Percentiles rank a stretch among this genome's conserved stretches.
Evolutionary conservation across 192 early-diverging fungal species (phyloP).

Genomic region (Phlyctochytrium planicorne): DNA sequence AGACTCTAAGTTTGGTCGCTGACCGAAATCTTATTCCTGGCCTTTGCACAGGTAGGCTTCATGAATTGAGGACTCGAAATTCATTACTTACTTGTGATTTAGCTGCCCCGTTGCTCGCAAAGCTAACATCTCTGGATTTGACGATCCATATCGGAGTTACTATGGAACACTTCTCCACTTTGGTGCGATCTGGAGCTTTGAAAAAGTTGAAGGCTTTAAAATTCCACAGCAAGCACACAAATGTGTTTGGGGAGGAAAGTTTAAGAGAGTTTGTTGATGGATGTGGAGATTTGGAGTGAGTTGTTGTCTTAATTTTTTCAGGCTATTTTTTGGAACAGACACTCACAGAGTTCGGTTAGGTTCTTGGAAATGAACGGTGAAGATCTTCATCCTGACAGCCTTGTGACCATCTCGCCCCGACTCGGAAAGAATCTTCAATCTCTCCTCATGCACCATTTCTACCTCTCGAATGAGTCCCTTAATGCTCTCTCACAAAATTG

Average conservation of each 20-base stretch:
- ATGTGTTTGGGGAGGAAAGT: constrained; percentile 37
- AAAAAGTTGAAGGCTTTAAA: constrained; percentile 36
- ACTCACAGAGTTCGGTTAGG: background rate
- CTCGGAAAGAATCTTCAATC: constrained; percentile 27
- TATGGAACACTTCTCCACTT: constrained; percentile 20
- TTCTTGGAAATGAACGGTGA: constrained; percentile 47
- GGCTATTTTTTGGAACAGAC: background rate
- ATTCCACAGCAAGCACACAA: constrained; percentile 49
- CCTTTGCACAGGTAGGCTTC: constrained; percentile 22
- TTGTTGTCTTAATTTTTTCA: no score
- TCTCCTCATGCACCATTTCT: constrained; percentile 41
- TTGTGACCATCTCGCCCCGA: constrained; percentile 18
- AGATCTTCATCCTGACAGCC: constrained; percentile 15
- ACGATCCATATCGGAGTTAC: constrained; percentile 50
- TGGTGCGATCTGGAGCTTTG: constrained; percentile 25
- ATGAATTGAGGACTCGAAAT: background rate
- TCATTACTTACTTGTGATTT: background rate
- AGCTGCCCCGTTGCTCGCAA: constrained; percentile 22
- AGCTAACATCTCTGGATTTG: constrained; percentile 38
- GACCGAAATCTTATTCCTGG: constrained; percentile 34
- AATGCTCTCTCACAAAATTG: constrained; percentile 11
- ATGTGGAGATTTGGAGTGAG: constrained; percentile 31
- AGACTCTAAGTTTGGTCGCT: constrained; percentile 37
- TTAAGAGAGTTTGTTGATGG: constrained; percentile 21
- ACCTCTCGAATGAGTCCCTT: constrained; percentile 27